Conservation (phyloP, 441 rosid species). For the Viola pubescens region DNA sequence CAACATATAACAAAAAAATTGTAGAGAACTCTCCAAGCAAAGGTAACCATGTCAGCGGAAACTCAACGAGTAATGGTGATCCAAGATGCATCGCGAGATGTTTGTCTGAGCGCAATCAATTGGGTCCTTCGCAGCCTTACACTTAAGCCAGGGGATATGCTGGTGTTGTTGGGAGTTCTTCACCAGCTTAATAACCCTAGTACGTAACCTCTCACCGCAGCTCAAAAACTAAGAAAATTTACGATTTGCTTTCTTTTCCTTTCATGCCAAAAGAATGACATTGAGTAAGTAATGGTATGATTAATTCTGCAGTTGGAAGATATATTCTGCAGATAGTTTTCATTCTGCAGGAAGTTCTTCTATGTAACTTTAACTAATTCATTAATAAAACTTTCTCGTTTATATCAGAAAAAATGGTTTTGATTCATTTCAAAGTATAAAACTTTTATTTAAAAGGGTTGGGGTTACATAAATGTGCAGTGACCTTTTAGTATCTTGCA, state of each 20-base stretch:
- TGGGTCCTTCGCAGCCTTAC: constrained; percentile 30
- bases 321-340: no score
- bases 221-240: constrained; percentile 24
- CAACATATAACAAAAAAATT: no score
- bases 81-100: constrained; percentile 42
- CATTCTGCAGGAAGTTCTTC: no score
- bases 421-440: no score
- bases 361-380: no score
- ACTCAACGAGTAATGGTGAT: constrained; percentile 47
- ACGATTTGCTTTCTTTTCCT: neutral
- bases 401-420: no score
- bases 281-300: neutral
- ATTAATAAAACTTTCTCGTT: no score
- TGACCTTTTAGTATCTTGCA: neutral
- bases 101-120: constrained; percentile 25
- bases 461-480: neutral
- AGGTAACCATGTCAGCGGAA: constrained; percentile 21
- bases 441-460: no score
- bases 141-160: constrained; percentile 42
- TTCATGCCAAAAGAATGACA: neutral
- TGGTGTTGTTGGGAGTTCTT: constrained; percentile 37
- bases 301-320: no score
- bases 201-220: constrained; percentile 35
- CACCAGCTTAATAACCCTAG: constrained; percentile 51
- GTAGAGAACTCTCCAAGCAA: no score